These are phyloP conservation scores for Botrytis fragariae DNA, from an alignment of 2,329 filamentous ascomycete species.

Conservation along the genomic window DNA sequence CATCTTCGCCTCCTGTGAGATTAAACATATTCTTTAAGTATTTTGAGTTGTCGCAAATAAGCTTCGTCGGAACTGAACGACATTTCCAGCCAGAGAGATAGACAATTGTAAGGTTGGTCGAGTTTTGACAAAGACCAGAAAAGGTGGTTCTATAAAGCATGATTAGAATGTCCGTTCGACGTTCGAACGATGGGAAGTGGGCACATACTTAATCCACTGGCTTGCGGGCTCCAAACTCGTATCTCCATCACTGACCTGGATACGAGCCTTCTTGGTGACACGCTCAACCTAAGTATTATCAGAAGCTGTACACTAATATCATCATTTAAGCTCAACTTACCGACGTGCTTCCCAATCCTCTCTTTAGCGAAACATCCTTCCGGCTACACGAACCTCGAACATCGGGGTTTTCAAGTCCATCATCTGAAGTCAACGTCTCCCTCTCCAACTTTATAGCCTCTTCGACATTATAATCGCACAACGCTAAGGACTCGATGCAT, in stretches of 20 bases:
- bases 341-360: background rate
- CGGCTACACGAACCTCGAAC: background rate
- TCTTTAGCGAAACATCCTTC: background rate
- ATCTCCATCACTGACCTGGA: background rate
- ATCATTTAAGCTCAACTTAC: background rate
- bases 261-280: background rate
- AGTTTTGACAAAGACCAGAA: background rate
- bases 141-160: background rate
- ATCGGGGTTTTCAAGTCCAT: background rate
- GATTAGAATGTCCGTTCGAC: background rate
- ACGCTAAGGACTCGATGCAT: background rate
- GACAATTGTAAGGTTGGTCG: background rate
- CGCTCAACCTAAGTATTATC: background rate
- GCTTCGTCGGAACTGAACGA: background rate
- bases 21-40: background rate
- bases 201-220: constrained; percentile 5
- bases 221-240: background rate
- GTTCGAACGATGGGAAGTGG: background rate
- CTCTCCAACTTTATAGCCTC: background rate
- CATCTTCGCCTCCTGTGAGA: background rate
- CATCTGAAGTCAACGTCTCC: background rate
- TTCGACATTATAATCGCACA: background rate
- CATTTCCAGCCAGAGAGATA: background rate
- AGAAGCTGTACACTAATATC: background rate
- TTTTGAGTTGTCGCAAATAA: constrained; percentile 11